These are phyloP conservation scores for Maudiozyma pseudohumilis DNA, from an alignment of 805 yeast species.

Conservation along the genomic window DNA sequence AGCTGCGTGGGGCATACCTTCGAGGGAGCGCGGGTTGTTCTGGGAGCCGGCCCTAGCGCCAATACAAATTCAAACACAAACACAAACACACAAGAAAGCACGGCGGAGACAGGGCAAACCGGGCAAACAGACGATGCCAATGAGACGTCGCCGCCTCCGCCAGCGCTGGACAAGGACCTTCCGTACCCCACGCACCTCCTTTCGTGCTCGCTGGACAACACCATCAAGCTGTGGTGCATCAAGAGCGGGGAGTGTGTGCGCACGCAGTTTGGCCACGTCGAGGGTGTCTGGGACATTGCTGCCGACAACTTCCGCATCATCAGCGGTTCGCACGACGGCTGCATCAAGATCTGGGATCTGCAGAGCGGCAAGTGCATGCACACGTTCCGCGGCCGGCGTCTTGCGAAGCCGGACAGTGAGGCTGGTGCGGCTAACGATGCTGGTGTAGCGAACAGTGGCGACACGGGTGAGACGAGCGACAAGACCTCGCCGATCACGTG, in stretches of 20 bases:
- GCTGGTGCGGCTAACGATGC: conserved; percentile 4
- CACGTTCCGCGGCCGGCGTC: conserved; percentile 58
- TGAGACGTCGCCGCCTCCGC: conserved; percentile 5
- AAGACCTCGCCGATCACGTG: conserved; percentile 36
- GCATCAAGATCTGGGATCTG: conserved; percentile 91
- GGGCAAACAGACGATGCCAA: not conserved
- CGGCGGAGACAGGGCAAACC: not conserved
- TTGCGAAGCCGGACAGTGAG: conserved; percentile 9
- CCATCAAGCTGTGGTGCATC: conserved; percentile 88
- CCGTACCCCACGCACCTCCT: conserved; percentile 71
- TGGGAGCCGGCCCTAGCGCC: too few relatives aligned
- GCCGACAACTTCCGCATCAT: conserved; percentile 93
- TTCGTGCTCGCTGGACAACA: conserved; percentile 84
- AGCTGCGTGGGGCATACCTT: not conserved
- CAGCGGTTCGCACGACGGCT: conserved; percentile 88
- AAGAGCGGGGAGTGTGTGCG: conserved; percentile 78
- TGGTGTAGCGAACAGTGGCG: not conserved
- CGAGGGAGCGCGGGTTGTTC: too few relatives aligned
- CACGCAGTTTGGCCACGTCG: conserved; percentile 95
- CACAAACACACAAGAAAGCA: conserved; percentile 9
- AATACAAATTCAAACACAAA: conserved; percentile 9
- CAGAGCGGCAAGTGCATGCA: conserved; percentile 92
- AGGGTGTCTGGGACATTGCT: conserved; percentile 95
- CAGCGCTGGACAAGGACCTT: conserved; percentile 18
- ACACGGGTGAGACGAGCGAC: conserved; percentile 1